These are phyloP conservation scores for Ambispora gerdemannii DNA, from an alignment of 192 early-diverging fungal species.

Conservation along the genomic window DNA sequence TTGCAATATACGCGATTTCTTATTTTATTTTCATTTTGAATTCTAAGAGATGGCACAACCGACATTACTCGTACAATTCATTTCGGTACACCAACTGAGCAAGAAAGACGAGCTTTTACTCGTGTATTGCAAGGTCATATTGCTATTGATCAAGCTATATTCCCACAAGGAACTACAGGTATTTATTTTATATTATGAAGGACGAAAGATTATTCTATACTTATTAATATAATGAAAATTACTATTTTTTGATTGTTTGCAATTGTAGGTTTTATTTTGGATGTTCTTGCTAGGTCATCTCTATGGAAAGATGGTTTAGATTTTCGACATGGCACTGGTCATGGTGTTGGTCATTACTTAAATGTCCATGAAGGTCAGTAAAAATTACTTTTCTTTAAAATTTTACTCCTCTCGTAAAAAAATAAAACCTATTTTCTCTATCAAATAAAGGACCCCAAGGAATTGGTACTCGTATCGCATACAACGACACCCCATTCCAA, in stretches of 20 bases:
- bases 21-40: not conserved
- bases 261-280: constrained; percentile 84
- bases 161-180: constrained; percentile 78
- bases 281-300: constrained; percentile 79
- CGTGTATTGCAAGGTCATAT: constrained; percentile 99
- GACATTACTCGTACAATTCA: constrained; percentile 96
- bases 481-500: constrained; percentile 73
- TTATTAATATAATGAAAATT: no score
- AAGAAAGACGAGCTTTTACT: constrained; percentile 91
- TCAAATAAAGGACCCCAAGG: constrained; percentile 72
- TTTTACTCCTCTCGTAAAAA: not conserved
- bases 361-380: constrained; percentile 80
- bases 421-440: not conserved
- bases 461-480: constrained; percentile 72
- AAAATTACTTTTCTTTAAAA: not conserved
- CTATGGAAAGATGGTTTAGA: constrained; percentile 93
- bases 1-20: not conserved
- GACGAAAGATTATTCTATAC: no score
- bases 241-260: not conserved
- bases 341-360: constrained; percentile 94
- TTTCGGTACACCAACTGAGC: constrained; percentile 77
- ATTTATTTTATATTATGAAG: constrained; percentile 9
- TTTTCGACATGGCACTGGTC: constrained; percentile 96
- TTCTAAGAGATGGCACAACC: constrained; percentile 80
- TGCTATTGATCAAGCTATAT: constrained; percentile 82